phyloP scores from a whole-genome alignment of 1,284 basidiomycete species.

The Austroboletus niveus region DNA sequence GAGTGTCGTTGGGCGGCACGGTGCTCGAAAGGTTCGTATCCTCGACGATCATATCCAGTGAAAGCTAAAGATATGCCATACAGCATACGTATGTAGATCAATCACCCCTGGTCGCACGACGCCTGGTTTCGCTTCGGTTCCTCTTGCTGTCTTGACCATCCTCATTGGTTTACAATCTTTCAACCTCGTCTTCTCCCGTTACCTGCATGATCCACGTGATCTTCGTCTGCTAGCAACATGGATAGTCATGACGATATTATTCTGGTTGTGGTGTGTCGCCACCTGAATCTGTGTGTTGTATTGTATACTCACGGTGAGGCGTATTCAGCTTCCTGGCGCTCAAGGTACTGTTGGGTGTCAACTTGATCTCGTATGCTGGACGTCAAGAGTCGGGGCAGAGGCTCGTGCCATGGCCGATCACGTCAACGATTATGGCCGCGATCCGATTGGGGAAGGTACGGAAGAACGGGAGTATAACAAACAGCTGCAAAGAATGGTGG shows the following conservation, averaged over 20 bases:
- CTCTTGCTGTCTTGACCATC: conserved; percentile 88
- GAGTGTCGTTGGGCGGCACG: conserved; percentile 65
- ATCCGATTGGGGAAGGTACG: conserved; percentile 84
- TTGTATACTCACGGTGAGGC: neutral
- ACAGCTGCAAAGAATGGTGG: conserved; percentile 70
- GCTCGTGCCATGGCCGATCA: conserved; percentile 66
- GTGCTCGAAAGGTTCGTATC: conserved; percentile 62
- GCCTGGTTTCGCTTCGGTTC: conserved; percentile 90
- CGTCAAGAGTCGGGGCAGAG: conserved; percentile 70
- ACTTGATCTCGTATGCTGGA: conserved; percentile 81
- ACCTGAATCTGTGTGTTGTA: neutral
- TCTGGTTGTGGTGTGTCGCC: conserved; percentile 75
- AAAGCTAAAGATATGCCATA: conserved; percentile 9
- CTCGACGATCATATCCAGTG: neutral
- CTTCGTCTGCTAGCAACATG: conserved; percentile 56
- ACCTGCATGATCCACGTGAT: conserved; percentile 35
- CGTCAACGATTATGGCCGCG: conserved; percentile 81
- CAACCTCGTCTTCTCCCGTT: conserved; percentile 54
- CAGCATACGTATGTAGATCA: conserved; percentile 93
- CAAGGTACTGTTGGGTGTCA: conserved; percentile 87
- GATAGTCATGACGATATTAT: conserved; percentile 61
- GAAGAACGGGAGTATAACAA: conserved; percentile 86
- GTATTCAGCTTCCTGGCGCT: conserved; percentile 68
- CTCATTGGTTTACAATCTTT: conserved; percentile 86
- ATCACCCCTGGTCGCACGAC: conserved; percentile 89